phyloP scores from a whole-genome alignment of 805 yeast species.

The Starmerella bombicola region DNA sequence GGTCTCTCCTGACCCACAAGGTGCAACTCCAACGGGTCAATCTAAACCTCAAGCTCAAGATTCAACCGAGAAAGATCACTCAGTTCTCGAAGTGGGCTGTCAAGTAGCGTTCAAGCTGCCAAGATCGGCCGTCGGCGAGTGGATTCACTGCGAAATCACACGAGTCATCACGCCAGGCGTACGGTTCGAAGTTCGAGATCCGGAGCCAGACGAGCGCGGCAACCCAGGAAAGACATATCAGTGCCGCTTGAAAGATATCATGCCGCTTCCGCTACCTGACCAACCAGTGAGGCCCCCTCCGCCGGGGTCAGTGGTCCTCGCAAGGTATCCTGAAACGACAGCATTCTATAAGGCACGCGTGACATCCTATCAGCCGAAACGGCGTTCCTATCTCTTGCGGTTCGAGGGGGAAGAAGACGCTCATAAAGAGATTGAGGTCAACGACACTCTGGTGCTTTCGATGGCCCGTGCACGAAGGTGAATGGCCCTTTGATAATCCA shows the following conservation, averaged over 20 bases:
- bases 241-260: constrained; percentile 70
- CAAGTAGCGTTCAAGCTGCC: constrained; percentile 77
- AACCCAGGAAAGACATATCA: constrained; percentile 78
- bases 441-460: constrained; percentile 69
- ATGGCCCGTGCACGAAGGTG: constrained; percentile 1
- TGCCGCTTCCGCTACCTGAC: constrained; percentile 43
- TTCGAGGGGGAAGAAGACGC: constrained; percentile 98
- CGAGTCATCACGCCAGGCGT: constrained; percentile 63
- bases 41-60: background rate
- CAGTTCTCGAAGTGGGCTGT: constrained; percentile 45
- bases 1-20: background rate
- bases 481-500: too few relatives aligned
- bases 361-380: constrained; percentile 32
- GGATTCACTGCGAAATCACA: constrained; percentile 91
- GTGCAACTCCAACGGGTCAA: background rate
- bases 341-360: constrained; percentile 94
- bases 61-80: too few relatives aligned
- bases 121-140: constrained; percentile 65
- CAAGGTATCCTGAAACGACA: constrained; percentile 93
- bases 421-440: constrained; percentile 88
- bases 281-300: constrained; percentile 43
- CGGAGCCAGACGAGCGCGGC: constrained; percentile 90
- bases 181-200: constrained; percentile 84
- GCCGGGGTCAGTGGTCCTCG: constrained; percentile 69
- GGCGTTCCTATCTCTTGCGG: constrained; percentile 33